A percentile compares a stretch with the other conserved stretches of the same genome.
Conservation (phyloP, 2,329 filamentous ascomycete species). For the Exophiala sp. region DNA sequence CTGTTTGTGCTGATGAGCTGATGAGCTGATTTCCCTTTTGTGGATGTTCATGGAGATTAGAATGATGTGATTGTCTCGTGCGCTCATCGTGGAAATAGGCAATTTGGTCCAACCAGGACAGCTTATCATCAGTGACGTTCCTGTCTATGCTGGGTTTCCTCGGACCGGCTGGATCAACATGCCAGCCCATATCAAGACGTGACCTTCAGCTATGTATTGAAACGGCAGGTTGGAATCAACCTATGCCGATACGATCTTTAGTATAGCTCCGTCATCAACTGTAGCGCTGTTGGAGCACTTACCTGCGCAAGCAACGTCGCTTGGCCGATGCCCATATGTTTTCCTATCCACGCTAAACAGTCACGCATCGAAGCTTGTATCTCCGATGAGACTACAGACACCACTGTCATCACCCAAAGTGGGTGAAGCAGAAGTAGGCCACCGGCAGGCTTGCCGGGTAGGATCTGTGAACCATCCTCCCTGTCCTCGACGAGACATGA, state of each 20-base stretch:
- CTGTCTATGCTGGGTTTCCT: background rate
- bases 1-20: too few species aligned
- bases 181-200: conserved; percentile 12
- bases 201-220: conserved; percentile 2
- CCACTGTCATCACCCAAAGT: conserved; percentile 22
- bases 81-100: too few species aligned
- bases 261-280: background rate
- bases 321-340: conserved; percentile 30
- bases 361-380: conserved; percentile 18
- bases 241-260: background rate
- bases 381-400: conserved; percentile 18
- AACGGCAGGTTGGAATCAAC: background rate
- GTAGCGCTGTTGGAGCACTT: conserved; percentile 5
- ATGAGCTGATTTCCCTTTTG: too few species aligned
- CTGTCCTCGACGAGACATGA: background rate
- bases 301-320: conserved; percentile 28
- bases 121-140: too few species aligned
- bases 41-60: too few species aligned
- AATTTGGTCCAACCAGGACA: too few species aligned
- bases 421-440: conserved; percentile 31
- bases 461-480: background rate
- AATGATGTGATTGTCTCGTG: too few species aligned
- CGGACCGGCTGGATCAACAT: conserved; percentile 9
- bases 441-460: conserved; percentile 24
- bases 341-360: conserved; percentile 29